phyloP scores from a whole-genome alignment of 2,329 filamentous ascomycete species.

The Chalara sp. region DNA sequence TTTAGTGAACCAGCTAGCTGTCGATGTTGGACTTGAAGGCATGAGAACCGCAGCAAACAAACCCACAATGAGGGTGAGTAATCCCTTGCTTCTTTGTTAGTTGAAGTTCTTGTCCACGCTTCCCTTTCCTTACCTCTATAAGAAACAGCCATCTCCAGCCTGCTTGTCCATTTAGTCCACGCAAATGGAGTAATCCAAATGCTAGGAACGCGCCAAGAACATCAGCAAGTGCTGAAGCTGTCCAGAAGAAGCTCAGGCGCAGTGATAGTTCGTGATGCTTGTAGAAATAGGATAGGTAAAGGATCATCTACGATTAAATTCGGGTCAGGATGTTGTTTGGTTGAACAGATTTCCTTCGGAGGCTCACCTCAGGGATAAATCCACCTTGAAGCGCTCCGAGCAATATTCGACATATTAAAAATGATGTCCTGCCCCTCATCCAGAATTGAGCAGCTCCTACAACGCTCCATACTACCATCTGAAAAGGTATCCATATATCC shows the following conservation, averaged over 20 bases:
- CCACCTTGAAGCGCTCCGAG: slow-evolving; percentile 22
- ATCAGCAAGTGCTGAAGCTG: slow-evolving; percentile 14
- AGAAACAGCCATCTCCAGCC: slow-evolving; percentile 35
- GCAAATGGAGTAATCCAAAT: slow-evolving; percentile 19
- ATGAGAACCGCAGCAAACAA: slow-evolving; percentile 17
- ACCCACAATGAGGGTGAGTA: slow-evolving; percentile 21
- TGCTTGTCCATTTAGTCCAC: slow-evolving; percentile 13
- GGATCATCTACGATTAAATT: slow-evolving; percentile 17
- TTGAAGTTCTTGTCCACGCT: neutral
- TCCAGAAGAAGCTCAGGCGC: slow-evolving; percentile 21
- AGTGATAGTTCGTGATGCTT: slow-evolving; percentile 21
- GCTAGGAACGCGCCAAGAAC: slow-evolving; percentile 14
- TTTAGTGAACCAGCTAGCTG: slow-evolving; percentile 49
- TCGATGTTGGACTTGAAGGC: slow-evolving; percentile 19
- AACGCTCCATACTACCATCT: slow-evolving; percentile 45
- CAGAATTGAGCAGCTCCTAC: slow-evolving; percentile 43
- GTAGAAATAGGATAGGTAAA: slow-evolving; percentile 23
- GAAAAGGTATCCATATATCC: slow-evolving; percentile 44
- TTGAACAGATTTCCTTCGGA: slow-evolving; percentile 22
- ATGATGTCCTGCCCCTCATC: slow-evolving; percentile 28
- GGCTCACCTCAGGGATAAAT: slow-evolving; percentile 32
- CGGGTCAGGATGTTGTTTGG: slow-evolving; percentile 41
- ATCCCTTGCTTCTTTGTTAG: slow-evolving; percentile 9
- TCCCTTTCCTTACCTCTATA: slow-evolving; percentile 19
- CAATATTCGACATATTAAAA: slow-evolving; percentile 15